These are phyloP conservation scores for Hibiscus mutabilis DNA, from an alignment of 345 rosid genomes.

Conservation along the genomic window DNA sequence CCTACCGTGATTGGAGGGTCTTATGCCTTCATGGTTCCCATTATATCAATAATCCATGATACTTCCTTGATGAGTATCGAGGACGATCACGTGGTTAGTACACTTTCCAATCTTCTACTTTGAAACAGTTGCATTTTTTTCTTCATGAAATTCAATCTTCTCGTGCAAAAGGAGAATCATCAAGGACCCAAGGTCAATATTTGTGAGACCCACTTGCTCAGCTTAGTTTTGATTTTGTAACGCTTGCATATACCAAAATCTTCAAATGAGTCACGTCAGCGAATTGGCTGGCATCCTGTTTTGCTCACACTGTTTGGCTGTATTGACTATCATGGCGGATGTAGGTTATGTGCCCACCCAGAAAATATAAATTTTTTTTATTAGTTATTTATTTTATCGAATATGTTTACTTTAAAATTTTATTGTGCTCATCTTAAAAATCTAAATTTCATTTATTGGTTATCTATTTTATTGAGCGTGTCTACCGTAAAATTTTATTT, in stretches of 20 bases:
- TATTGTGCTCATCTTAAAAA: too few species aligned
- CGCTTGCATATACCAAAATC: neutral
- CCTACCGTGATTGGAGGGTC: too few species aligned
- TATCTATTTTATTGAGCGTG: too few species aligned
- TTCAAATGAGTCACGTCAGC: constrained; percentile 12
- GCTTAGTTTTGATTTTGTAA: neutral
- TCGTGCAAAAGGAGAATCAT: constrained; percentile 6
- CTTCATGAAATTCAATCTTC: constrained; percentile 11
- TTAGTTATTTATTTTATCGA: too few species aligned
- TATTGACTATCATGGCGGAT: neutral
- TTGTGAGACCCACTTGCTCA: constrained; percentile 31
- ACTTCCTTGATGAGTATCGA: constrained; percentile 61
- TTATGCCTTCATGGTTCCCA: too few species aligned
- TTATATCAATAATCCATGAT: constrained; percentile 86
- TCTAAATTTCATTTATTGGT: too few species aligned
- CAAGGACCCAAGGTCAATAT: constrained; percentile 19
- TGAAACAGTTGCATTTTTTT: constrained; percentile 11
- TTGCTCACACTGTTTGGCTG: neutral
- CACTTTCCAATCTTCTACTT: constrained; percentile 10
- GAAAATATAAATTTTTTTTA: too few species aligned
- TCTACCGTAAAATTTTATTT: too few species aligned
- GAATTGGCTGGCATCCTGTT: neutral
- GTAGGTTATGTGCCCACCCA: too few species aligned
- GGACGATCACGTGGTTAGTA: constrained; percentile 71
- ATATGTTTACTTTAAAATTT: too few species aligned